These are phyloP conservation scores for Kuraishia cidri DNA, from an alignment of 805 yeast species.

Conservation along the genomic window DNA sequence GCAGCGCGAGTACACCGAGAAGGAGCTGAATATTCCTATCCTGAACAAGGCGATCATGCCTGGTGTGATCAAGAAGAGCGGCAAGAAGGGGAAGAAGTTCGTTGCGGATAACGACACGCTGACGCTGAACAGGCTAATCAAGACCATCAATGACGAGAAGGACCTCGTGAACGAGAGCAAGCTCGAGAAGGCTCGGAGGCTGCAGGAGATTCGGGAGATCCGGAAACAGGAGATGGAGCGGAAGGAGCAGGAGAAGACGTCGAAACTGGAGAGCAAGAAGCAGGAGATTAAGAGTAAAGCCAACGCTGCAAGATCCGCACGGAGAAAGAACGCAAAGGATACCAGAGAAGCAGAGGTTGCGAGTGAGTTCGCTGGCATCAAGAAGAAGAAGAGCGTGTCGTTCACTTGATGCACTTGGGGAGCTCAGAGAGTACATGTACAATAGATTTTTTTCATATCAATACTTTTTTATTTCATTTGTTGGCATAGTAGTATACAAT, in stretches of 20 bases:
- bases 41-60: conserved; percentile 81
- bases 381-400: conserved; percentile 33
- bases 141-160: conserved; percentile 71
- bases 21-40: conserved; percentile 70
- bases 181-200: conserved; percentile 79
- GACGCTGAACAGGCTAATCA: conserved; percentile 60
- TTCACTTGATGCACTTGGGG: conserved; percentile 31
- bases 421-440: too few species aligned
- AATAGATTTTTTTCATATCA: neutral
- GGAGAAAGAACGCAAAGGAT: conserved; percentile 46
- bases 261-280: conserved; percentile 69
- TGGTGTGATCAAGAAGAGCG: conserved; percentile 66
- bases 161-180: conserved; percentile 81
- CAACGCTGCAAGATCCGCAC: conserved; percentile 54
- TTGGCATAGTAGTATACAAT: neutral
- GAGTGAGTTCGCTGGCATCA: conserved; percentile 12
- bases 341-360: conserved; percentile 13
- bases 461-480: too few species aligned
- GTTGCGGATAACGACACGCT: conserved; percentile 60
- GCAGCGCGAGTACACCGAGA: conserved; percentile 55
- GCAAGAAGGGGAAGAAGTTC: conserved; percentile 84
- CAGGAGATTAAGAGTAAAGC: conserved; percentile 68
- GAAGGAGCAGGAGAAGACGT: conserved; percentile 63
- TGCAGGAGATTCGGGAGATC: conserved; percentile 84
- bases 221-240: conserved; percentile 82